Conservation (phyloP, 1,139 yeast genomes). For the Lodderomyces elongisporus region DNA sequence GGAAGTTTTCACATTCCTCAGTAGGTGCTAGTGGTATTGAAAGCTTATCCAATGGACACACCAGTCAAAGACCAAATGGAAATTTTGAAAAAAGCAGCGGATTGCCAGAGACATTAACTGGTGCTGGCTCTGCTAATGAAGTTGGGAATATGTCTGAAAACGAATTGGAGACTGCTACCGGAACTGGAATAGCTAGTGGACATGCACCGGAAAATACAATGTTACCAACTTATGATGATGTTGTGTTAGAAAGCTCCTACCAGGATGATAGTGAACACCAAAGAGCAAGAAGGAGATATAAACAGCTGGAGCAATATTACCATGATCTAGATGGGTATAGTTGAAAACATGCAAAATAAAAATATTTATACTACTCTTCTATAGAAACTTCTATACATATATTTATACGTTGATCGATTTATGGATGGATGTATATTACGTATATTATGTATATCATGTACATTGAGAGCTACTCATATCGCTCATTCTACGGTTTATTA, state of each 20-base stretch:
- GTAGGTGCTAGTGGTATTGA: not conserved
- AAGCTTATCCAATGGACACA: not conserved
- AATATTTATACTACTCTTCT: too few species aligned
- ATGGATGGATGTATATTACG: too few species aligned
- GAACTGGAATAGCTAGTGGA: not conserved
- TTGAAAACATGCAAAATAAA: too few species aligned
- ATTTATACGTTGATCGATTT: too few species aligned
- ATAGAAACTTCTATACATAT: too few species aligned
- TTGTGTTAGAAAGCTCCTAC: conserved; percentile 20
- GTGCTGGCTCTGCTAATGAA: too few species aligned
- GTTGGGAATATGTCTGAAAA: not conserved
- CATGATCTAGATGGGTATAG: conserved; percentile 15
- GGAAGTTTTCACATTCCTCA: conserved; percentile 4
- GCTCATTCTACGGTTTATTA: too few species aligned
- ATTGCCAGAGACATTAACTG: too few species aligned
- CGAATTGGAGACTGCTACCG: not conserved
- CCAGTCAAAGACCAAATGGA: not conserved
- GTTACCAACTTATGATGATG: conserved; percentile 37
- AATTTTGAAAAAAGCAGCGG: not conserved
- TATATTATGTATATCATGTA: too few species aligned
- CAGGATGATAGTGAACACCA: conserved; percentile 26
- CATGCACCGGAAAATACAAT: conserved; percentile 1
- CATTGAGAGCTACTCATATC: too few species aligned
- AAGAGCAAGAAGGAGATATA: conserved; percentile 33
- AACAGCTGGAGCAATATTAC: conserved; percentile 34